Evolutionary conservation across 192 early-diverging fungal species (phyloP), one percentile per base, ranked within the genome.

Genomic region (Rhizoclosmatium globosum): DNA sequence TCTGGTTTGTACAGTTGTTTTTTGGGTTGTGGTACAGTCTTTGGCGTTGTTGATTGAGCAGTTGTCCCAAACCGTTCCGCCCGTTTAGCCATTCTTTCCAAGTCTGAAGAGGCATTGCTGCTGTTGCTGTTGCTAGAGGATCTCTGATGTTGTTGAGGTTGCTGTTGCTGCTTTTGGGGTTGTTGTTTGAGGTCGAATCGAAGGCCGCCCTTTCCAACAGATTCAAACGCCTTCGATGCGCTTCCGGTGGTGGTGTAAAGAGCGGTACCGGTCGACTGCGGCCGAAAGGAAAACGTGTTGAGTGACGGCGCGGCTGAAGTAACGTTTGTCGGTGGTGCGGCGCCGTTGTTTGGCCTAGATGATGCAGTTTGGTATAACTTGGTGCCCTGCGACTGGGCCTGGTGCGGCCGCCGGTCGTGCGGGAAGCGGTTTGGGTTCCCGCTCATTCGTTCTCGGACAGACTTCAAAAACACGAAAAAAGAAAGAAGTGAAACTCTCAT

Each of bases 51-150:
- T 31, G 31, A 31, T 31, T 31, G 19, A 38, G 19, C 13, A 13
- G 38, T 68, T 23, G 43, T 68, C n/a, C 67, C 67, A 23, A 68
- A 68, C 45, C 67, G 38, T 43, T 68, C 67, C 17, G 43, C 67
- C 11, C 67, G 39, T 68, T 47, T 42, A 17, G 46, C 45, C 44
- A 68, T 9, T 47, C 31, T 64, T 64, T 64, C 21, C 15, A 11
- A 13, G 21, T 2, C 3, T 1, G 1, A 13, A 53, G 6, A 53
- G 17, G 50, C 50, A 53, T 53, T 53, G 17, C 50, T 53, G 31
- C 19, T 21, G 13, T 64, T 64, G 13, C 31, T 43, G 17, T 53
- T 31, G 31, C 31, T 31, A 31, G 31, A 31, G 31, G 31, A 31
- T 31, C 17, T 21, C 19, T 48, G 67, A 11, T 43, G 15, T 7